phyloP scores from a whole-genome alignment of 2,329 filamentous ascomycete genomes.

The Talaromyces rugulosus region DNA sequence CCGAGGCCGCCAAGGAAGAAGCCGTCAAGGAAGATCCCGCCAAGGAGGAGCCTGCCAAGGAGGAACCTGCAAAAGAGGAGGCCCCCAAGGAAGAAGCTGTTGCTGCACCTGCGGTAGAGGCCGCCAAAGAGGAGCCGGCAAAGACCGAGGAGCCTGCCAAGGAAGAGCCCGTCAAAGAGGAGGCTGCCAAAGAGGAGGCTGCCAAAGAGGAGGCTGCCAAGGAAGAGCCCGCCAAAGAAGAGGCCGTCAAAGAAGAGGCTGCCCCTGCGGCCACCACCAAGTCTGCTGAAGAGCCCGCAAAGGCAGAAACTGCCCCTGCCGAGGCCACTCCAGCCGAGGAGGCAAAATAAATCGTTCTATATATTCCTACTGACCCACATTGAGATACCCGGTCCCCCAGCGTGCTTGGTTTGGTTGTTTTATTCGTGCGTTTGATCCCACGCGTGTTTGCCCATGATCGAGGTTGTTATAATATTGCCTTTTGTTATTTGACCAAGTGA shows the following conservation, averaged over 20 bases:
- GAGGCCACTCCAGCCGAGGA: constrained; percentile 7
- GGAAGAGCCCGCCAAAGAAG: constrained; percentile 17
- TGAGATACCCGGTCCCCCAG: constrained; percentile 14
- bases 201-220: constrained; percentile 16
- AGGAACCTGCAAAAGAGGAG: constrained; percentile 17
- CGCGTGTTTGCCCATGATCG: neutral
- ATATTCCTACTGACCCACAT: constrained; percentile 11
- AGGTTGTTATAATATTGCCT: neutral
- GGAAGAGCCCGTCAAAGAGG: constrained; percentile 5
- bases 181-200: constrained; percentile 15
- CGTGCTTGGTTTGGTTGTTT: constrained; percentile 10
- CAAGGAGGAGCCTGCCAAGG: constrained; percentile 14
- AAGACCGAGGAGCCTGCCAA: constrained; percentile 6
- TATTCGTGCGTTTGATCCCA: neutral
- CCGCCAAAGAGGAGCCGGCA: neutral
- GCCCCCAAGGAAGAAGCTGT: constrained; percentile 16
- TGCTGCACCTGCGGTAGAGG: neutral
- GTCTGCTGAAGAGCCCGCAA: neutral
- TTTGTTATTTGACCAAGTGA: constrained; percentile 4
- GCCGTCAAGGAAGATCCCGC: constrained; percentile 10
- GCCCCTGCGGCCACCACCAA: neutral
- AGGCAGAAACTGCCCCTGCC: constrained; percentile 3
- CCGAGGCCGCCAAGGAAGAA: constrained; percentile 6
- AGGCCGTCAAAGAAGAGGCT: constrained; percentile 7
- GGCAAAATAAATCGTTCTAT: constrained; percentile 7